Conservation (phyloP, 441 rosid species). For the Populus hybrid region DNA sequence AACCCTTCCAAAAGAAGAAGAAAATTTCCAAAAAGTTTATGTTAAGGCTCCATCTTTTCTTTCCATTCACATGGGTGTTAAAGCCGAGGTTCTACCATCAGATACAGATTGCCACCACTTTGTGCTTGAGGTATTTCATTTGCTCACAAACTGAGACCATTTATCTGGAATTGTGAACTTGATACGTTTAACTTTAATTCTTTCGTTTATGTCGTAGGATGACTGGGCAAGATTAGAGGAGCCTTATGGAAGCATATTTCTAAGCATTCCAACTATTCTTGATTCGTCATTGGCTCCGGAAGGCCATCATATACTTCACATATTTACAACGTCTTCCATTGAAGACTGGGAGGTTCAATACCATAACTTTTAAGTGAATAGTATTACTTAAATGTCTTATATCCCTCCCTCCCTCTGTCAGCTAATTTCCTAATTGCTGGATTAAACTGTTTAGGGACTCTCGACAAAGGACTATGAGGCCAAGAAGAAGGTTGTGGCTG, state of each 20-base stretch:
- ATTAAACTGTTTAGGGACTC: constrained; percentile 53
- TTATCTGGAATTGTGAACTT: constrained; percentile 1
- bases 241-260: constrained; percentile 89
- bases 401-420: not conserved
- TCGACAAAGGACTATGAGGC: constrained; percentile 73
- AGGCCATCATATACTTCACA: constrained; percentile 83
- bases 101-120: constrained; percentile 97
- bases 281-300: constrained; percentile 85
- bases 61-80: constrained; percentile 95
- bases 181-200: constrained; percentile 8
- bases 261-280: constrained; percentile 93
- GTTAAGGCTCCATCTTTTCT: constrained; percentile 98
- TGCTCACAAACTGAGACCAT: not conserved
- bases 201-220: constrained; percentile 40
- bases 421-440: not conserved
- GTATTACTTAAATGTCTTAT: not conserved
- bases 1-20: constrained; percentile 86
- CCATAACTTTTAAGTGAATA: constrained; percentile 1
- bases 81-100: constrained; percentile 77
- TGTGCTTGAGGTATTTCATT: constrained; percentile 73
- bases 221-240: constrained; percentile 70
- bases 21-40: constrained; percentile 79
- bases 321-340: constrained; percentile 82
- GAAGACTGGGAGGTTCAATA: constrained; percentile 74
- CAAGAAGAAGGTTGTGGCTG: constrained; percentile 69